phyloP scores from a whole-genome alignment of 148 eudicot genomes.

The Spergularia marina region DNA sequence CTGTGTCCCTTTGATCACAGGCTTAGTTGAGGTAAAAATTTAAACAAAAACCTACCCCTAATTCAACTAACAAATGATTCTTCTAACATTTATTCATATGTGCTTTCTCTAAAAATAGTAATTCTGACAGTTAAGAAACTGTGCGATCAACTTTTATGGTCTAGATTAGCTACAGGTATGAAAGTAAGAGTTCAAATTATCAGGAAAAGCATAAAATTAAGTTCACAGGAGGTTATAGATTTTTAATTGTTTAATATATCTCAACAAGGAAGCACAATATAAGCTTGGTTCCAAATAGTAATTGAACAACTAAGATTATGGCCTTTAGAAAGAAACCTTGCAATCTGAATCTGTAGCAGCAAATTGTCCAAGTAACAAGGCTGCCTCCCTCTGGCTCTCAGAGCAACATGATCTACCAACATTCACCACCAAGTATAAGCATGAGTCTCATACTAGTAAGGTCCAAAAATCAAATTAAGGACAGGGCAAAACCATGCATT shows the following conservation, averaged over 20 bases:
- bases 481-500: neutral
- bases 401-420: conserved; percentile 70
- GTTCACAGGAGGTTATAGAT: neutral
- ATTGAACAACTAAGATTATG: neutral
- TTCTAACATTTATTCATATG: no score
- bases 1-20: neutral
- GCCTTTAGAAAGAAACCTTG: conserved; percentile 52
- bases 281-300: neutral
- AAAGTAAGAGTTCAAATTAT: neutral
- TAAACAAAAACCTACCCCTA: neutral
- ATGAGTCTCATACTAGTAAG: neutral
- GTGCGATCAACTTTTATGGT: no score
- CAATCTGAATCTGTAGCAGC: conserved; percentile 94
- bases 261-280: no score
- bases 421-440: neutral
- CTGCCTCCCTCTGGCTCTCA: conserved; percentile 98
- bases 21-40: neutral
- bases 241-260: neutral
- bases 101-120: no score
- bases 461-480: neutral
- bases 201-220: neutral
- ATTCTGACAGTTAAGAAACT: no score
- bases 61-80: neutral
- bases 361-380: conserved; percentile 92
- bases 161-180: no score